Evolutionary conservation across 768 basidiomycete genomes (phyloP).

Genomic region (Phallus indusiatus): DNA sequence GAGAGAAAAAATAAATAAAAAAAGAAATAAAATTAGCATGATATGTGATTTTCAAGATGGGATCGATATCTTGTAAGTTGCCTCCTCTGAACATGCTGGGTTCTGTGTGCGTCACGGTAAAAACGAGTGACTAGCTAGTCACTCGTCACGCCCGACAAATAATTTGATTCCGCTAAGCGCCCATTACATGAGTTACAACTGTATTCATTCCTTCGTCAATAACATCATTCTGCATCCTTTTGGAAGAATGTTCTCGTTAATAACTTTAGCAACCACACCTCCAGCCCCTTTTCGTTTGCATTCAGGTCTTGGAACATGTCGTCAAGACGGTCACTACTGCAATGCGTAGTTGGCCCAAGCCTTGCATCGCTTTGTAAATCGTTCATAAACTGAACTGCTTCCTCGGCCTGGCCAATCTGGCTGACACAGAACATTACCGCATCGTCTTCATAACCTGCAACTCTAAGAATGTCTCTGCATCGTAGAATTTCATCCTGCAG

Average conservation of each 20-base stretch:
- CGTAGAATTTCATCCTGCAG: constrained; percentile 1
- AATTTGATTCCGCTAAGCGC: too few species aligned
- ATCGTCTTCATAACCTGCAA: constrained; percentile 8
- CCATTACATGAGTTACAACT: too few species aligned
- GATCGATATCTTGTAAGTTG: too few species aligned
- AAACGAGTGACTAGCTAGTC: too few species aligned
- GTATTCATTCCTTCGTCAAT: too few species aligned
- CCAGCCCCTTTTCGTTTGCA: background rate
- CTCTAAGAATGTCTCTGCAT: background rate
- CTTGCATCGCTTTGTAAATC: background rate
- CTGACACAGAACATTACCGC: constrained; percentile 10
- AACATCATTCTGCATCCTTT: too few species aligned
- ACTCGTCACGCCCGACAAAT: too few species aligned
- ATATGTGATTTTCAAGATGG: too few species aligned
- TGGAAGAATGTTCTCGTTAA: background rate
- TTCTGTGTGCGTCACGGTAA: too few species aligned
- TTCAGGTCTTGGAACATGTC: constrained; percentile 3
- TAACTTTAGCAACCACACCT: constrained; percentile 10
- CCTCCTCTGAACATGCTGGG: too few species aligned
- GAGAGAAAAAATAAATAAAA: too few species aligned
- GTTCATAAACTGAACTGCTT: constrained; percentile 1
- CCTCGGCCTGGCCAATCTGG: constrained; percentile 8
- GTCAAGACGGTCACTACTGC: constrained; percentile 9
- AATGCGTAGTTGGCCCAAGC: constrained; percentile 2
- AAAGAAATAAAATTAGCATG: too few species aligned